A percentile compares a stretch with the other conserved stretches of the same genome.
Evolutionary conservation across 2,329 filamentous ascomycete genomes (phyloP).

Genomic region (Neofusicoccum parvum): DNA sequence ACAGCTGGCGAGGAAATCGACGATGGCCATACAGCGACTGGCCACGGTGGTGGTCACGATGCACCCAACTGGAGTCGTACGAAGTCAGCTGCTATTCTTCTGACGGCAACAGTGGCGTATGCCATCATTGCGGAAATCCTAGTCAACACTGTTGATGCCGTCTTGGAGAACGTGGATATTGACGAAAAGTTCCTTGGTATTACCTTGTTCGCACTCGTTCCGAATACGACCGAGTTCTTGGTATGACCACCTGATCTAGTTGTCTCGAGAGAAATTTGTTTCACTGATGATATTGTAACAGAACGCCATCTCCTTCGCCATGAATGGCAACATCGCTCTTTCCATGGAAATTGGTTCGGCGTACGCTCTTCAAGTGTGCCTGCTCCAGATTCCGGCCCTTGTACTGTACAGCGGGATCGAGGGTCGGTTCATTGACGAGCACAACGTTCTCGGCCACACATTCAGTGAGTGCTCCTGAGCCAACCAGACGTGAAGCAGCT

Average conservation of each 20-base stretch:
- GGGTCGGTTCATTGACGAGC: constrained; percentile 57
- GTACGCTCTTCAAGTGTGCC: constrained; percentile 92
- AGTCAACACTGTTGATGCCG: constrained; percentile 96
- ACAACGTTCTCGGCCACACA: constrained; percentile 62
- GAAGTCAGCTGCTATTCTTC: constrained; percentile 87
- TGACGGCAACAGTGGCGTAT: constrained; percentile 87
- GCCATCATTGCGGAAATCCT: constrained; percentile 97
- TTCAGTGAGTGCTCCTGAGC: constrained; percentile 56
- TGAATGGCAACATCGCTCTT: constrained; percentile 98
- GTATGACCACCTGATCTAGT: constrained; percentile 52
- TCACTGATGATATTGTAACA: constrained; percentile 36
- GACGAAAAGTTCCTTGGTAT: constrained; percentile 98
- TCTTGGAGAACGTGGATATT: constrained; percentile 84
- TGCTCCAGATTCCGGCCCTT: constrained; percentile 89
- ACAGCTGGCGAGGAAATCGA: constrained; percentile 47
- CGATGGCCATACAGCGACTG: constrained; percentile 45
- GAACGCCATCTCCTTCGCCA: constrained; percentile 98
- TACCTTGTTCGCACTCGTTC: constrained; percentile 92
- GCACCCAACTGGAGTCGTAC: constrained; percentile 96
- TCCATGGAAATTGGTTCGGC: constrained; percentile 99
- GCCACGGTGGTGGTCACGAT: constrained; percentile 75
- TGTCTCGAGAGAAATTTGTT: not conserved
- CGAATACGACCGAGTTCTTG: constrained; percentile 97
- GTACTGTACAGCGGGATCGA: constrained; percentile 87
- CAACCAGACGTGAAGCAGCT: not conserved